Base-by-base conservation (phyloP, 495 filamentous ascomycete genomes). In the Tuber calosporum region DNA sequence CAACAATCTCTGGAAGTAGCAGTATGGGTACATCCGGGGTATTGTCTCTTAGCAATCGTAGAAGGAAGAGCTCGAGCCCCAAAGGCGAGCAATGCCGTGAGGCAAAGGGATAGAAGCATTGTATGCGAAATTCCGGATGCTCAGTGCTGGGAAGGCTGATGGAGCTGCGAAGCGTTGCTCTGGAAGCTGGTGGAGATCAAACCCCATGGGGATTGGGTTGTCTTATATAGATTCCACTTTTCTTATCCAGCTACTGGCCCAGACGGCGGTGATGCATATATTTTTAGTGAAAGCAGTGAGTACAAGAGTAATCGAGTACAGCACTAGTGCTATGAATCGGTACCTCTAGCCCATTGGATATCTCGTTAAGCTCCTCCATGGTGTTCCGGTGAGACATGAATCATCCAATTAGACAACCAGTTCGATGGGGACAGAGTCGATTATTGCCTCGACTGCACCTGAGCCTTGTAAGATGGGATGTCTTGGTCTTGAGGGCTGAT, bases 1-100 rank as follows among this genome's bases (percentile, higher is more conserved):
- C 85, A 85, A 72, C 82, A 70, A 30, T 69, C 74, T 72, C 85
- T 78, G 34, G 82, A 80, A 2, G 80, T 82, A 26, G 84, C 72
- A 11, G 81, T 81, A 69, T 85, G 84, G 8, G 81, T 82, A 8
- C 77, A 73, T n/a, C 80, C 7, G 45, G 36, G 40, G 26, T 43
- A 71, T 42, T 66, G 53, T 30, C 26, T 17, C 42, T 19, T 19
- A 2, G 2, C 9, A 17, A 34, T 34, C 0, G 40, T 53, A 38
- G 73, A 17, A 30, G 73, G 73, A 8, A 75, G 36, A 72, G 73
- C 73, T n/a, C 69, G 62, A 4, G 39, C 67, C 36, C 73, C 70
- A 68, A 72, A 37, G 70, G 66, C 42, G 68, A 75, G 62, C 1
- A 75, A 53, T 41, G 62, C 70, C 37, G 19, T 37, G 22, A 62